Base-by-base conservation (phyloP, 495 filamentous ascomycete species). In the Podospora fimiseda region DNA sequence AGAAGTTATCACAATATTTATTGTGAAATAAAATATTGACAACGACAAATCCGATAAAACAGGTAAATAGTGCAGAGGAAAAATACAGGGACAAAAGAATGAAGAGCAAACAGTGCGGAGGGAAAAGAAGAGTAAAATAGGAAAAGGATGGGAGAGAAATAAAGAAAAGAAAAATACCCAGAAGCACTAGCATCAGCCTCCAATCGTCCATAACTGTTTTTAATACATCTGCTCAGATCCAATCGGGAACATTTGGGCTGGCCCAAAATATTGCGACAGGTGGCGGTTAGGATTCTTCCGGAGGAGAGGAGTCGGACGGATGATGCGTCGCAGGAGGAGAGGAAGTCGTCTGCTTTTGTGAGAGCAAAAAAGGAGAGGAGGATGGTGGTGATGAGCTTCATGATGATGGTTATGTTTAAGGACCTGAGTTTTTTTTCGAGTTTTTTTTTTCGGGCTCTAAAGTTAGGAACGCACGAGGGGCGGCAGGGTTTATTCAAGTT, bases 161-260 rank as follows among this genome's bases (percentile, higher is more conserved):
- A 11, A 6, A 33, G 5, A 33, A 6, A 33, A 6, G 27, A 33
- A 33, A 33, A 43, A 7, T 41, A 60, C 60, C 61, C 61, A 16
- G 50, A n/a, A 2, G 46, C 59, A 3, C 48, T 42, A 1, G 59
- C 51, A 21, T 64, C 61, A 7, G 39, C 56, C 40, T 56, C 23
- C 33, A 64, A 44, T 2, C 21, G 38, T n/a, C 61, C 61, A 18
- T 52, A 59, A 14, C 9, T 50, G 53, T 64, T 64, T 48, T 57
- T 61, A 33, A 64, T 21, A 22, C 61, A 64, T n/a, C 46, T 48
- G 61, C 57, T 61, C 14, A 64, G 53, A 21, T 64, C 53, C 6
- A 64, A 41, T 44, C 48, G 61, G 51, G 52, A 55, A 44, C 61
- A 64, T 21, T 43, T 52, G 22, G 37, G 30, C 7, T 50, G 38